Conservation (phyloP, 768 basidiomycete species). For the Lentinula boryana region DNA sequence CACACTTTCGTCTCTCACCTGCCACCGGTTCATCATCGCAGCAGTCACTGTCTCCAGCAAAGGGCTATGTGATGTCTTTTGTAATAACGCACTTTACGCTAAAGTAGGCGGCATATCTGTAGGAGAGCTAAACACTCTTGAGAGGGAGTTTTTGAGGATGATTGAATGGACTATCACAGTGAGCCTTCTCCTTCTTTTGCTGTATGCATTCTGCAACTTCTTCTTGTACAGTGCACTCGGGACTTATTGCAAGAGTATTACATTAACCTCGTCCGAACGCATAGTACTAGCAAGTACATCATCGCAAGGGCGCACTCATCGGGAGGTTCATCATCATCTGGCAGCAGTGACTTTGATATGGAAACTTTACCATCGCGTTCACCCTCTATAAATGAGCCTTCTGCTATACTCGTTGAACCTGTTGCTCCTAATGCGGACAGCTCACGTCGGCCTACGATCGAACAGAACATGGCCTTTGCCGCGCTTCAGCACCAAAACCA, state of each 20-base stretch:
- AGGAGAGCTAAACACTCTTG: constrained; percentile 88
- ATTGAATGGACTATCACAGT: constrained; percentile 96
- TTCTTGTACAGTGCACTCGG: constrained; percentile 68
- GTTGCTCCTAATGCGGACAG: constrained; percentile 32
- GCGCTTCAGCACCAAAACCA: constrained; percentile 45
- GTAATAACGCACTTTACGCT: constrained; percentile 91
- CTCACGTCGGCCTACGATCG: constrained; percentile 60
- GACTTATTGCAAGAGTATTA: constrained; percentile 93
- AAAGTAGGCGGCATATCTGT: constrained; percentile 94
- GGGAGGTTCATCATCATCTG: constrained; percentile 29
- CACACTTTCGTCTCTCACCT: constrained; percentile 92
- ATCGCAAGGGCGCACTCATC: constrained; percentile 41
- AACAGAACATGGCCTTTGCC: constrained; percentile 83
- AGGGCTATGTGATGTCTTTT: constrained; percentile 93
- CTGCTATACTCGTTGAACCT: constrained; percentile 33
- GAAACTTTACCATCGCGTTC: constrained; percentile 37
- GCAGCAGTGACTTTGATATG: constrained; percentile 50
- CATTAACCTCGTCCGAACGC: constrained; percentile 85
- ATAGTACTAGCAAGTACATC: constrained; percentile 55
- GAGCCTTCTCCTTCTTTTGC: constrained; percentile 34
- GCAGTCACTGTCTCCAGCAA: constrained; percentile 91
- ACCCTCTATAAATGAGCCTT: constrained; percentile 3
- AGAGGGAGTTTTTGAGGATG: constrained; percentile 85
- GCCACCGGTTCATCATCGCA: constrained; percentile 96
- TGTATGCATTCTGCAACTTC: background rate